Evolutionary conservation across 2,329 filamentous ascomycete species (phyloP).

Genomic region (Fonsecaea pedrosoi): DNA sequence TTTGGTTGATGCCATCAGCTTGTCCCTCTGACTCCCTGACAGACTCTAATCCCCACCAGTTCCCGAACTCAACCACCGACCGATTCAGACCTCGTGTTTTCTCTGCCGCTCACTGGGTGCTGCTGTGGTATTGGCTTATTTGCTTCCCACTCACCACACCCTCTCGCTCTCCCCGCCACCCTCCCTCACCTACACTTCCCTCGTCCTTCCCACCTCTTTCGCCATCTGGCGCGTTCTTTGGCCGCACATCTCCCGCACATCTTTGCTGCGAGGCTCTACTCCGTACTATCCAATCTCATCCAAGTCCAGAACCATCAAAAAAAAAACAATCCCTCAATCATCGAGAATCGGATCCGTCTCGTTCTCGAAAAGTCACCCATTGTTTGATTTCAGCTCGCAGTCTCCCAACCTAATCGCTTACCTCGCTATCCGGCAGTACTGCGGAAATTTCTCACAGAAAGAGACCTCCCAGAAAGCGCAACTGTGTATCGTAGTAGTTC

Average conservation of each 20-base stretch:
- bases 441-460: slow-evolving; percentile 16
- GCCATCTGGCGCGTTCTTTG: slow-evolving; percentile 8
- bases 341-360: neutral
- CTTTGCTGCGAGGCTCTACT: slow-evolving; percentile 19
- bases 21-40: slow-evolving; percentile 5
- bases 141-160: slow-evolving; percentile 4
- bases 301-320: neutral
- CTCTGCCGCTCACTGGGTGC: neutral
- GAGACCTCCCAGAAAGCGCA: neutral
- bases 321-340: neutral
- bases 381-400: neutral
- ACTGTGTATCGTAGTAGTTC: slow-evolving; percentile 1
- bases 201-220: slow-evolving; percentile 17
- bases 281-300: neutral
- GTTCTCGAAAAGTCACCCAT: neutral
- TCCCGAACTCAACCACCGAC: neutral
- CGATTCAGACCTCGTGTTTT: neutral
- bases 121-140: neutral
- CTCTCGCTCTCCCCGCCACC: neutral
- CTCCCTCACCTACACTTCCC: slow-evolving; percentile 4
- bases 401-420: slow-evolving; percentile 14
- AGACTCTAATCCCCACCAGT: slow-evolving; percentile 5
- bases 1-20: slow-evolving; percentile 1
- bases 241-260: slow-evolving; percentile 20
- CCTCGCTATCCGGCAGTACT: slow-evolving; percentile 13